Evolutionary conservation across 192 early-diverging fungal species (phyloP), one percentile per base, ranked within the genome.

Genomic region (Gaertneriomyces semiglobifer): DNA sequence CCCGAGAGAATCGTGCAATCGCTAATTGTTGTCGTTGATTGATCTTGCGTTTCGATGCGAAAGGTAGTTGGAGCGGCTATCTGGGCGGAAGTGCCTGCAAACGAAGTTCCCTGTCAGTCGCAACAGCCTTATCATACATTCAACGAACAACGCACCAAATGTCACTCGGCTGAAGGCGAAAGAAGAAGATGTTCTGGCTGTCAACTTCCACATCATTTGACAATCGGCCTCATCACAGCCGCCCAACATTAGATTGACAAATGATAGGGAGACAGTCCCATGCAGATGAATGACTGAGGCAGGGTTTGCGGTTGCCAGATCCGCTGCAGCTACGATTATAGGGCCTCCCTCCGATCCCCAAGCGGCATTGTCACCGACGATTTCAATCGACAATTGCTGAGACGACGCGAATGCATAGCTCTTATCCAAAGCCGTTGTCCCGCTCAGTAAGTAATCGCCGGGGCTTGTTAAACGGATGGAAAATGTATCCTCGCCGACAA

Each of bases 391-490:
- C 55, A 20, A 10, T 56, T n/a, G 19, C 33, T 56, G 55, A 56
- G 2, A n/a, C 11, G 1, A n/a, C 55, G 11, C 12, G 12, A 56
- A 19, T 2, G 55, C 12, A 0, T 11, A 11, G 33, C 12, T 19
- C 1, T 11, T 56, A 25, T 56, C 11, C 1, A 20, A 3, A 20
- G 11, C 11, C 2, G n/a, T 11, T 19, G 16, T 39, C 4, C 43
- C 40, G 40, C 60, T 60, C 14, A 68, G 47, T 4, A 58, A 47
- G 38, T 68, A 68, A n/a, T 68, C 66, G 7, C 66, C 66, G 20
- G 66, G 66, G 9, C 16, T 7, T 7, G 14, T n/a, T 11, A 68
- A 41, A 19, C 47, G 45, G 40, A 68, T 68, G 6, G 14, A 2
- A 1, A 56, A 11, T 56, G n/a, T 20, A 10, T 11, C 11, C 16